Base-by-base conservation (phyloP, 2,329 filamentous ascomycete genomes). In the Fusarium succisae region DNA sequence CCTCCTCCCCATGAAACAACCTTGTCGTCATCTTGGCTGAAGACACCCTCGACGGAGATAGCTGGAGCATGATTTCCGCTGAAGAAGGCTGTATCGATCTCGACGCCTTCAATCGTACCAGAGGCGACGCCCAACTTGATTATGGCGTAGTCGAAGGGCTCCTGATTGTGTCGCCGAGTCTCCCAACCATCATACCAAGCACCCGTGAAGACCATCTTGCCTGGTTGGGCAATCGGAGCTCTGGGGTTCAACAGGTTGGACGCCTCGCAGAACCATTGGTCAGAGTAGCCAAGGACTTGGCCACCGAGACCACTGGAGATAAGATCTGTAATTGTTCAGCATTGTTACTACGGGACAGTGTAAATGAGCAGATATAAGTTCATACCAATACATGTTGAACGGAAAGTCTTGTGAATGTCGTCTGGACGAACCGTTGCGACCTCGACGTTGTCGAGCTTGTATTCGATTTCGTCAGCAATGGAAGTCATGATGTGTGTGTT, bases 51-150 rank as follows among this genome's bases (percentile, higher is more conserved):
- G 24, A 96, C 92, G 0, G 91, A 93, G 78, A 95, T 90, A 73
- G 91, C 92, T 2, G 93, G 93, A 12, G 93, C 94, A 79, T 96
- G 92, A 83, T 96, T 96, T 69, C 94, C 94, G 68, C 89, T 91
- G 87, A 96, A 96, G 85, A 91, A 94, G 56, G 92, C 90, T 6
- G 94, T 96, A 83, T 96, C 93, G 72, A 96, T 87, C 83, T 96
- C 94, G 54, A 95, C 85, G 22, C 94, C 94, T 68, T 89, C 87
- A 35, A 96, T 89, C 22, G 87, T 91, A 53, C 93, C 94, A 4
- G 91, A 93, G 15, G 92, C 89, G 43, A 93, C 91, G 54, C 91
- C 91, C 11, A 93, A 85, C 63, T 90, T 88, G 70, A 92, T 87
- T 68, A 92, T 85, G 26, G 91, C 91, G 86, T 90, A 93, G 84